Conservation (phyloP, 176 grass and related monocot species). For the Carex kokanica region DNA sequence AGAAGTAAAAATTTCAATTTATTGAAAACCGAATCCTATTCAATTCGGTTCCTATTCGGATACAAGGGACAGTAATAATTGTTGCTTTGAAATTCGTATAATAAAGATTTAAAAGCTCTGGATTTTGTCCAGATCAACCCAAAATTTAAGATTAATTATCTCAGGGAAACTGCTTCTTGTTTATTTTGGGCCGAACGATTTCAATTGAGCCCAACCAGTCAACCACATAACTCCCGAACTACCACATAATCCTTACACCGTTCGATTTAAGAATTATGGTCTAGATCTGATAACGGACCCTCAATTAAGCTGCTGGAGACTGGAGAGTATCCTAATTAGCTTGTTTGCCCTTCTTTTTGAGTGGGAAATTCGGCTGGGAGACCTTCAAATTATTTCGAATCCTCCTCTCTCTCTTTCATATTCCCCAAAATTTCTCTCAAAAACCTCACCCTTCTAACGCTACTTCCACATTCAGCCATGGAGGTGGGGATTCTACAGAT, state of each 20-base stretch:
- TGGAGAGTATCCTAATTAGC: neutral
- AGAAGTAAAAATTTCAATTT: too few relatives aligned
- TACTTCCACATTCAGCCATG: slow-evolving; percentile 28
- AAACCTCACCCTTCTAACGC: slow-evolving; percentile 3
- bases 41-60: too few relatives aligned
- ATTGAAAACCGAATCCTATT: too few relatives aligned
- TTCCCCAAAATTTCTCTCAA: neutral
- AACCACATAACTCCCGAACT: too few relatives aligned
- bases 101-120: too few relatives aligned
- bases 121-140: too few relatives aligned
- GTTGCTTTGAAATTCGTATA: too few relatives aligned
- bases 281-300: neutral
- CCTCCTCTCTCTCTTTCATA: neutral
- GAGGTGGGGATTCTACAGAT: slow-evolving; percentile 47
- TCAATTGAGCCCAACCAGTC: too few relatives aligned
- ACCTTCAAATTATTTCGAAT: slow-evolving; percentile 1
- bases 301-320: neutral
- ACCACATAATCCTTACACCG: neutral
- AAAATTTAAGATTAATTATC: too few relatives aligned
- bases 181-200: too few relatives aligned
- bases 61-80: too few relatives aligned
- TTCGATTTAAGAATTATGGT: neutral
- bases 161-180: too few relatives aligned
- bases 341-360: neutral
- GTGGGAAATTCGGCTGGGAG: neutral